These are phyloP conservation scores for Paralagenidium karlingii DNA, from an alignment of 352 stramenopile species.

Conservation along the genomic window DNA sequence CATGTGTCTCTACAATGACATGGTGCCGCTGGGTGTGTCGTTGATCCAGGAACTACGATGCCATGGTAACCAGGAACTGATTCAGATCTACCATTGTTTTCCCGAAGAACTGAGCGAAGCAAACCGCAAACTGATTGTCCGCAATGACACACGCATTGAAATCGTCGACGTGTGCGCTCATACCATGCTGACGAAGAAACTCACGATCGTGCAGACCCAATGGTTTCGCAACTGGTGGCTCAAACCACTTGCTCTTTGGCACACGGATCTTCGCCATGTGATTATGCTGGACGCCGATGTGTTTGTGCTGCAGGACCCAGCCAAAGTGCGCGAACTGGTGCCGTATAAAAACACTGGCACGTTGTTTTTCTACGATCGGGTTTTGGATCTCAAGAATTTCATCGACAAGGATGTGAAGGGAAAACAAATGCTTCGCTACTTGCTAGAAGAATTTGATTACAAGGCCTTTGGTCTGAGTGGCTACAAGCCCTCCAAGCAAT, in stretches of 20 bases:
- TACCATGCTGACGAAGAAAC: not conserved
- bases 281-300: constrained; percentile 4
- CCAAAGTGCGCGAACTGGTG: constrained; percentile 1
- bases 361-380: constrained; percentile 6
- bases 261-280: constrained; percentile 2
- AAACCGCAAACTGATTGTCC: not conserved
- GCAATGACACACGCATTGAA: not conserved
- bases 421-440: not conserved
- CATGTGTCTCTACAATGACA: constrained; percentile 1
- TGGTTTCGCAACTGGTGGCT: constrained; percentile 4
- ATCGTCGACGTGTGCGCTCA: constrained; percentile 4
- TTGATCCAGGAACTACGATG: constrained; percentile 4
- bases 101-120: not conserved
- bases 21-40: constrained; percentile 3
- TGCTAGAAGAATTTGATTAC: constrained; percentile 7
- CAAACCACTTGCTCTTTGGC: constrained; percentile 2
- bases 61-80: constrained; percentile 1
- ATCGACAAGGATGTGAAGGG: not conserved
- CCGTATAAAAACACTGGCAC: constrained; percentile 2
- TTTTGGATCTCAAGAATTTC: not conserved
- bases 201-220: not conserved
- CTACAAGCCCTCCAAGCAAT: constrained; percentile 17
- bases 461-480: not conserved
- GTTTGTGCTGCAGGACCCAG: constrained; percentile 1
- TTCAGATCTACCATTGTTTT: constrained; percentile 4